phyloP scores from a whole-genome alignment of 495 filamentous ascomycete species.

The Daldinia loculata region DNA sequence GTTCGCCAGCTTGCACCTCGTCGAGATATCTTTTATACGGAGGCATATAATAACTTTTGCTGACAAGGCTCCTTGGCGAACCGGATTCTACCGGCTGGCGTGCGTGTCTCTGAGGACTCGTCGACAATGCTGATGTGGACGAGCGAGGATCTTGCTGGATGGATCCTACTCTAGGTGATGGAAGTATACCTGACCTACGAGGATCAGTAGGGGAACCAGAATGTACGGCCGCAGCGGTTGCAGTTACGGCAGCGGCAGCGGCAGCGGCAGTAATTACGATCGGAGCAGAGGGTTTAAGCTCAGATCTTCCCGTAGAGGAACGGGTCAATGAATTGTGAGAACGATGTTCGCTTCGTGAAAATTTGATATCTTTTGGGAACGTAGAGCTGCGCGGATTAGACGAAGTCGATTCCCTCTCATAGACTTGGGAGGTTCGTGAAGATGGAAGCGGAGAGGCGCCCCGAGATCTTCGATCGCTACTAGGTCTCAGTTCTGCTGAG shows the following conservation, averaged over 20 bases:
- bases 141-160: conserved; percentile 29
- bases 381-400: conserved; percentile 49
- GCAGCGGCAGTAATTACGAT: conserved; percentile 32
- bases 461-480: conserved; percentile 32
- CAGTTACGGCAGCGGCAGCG: conserved; percentile 12
- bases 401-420: conserved; percentile 32
- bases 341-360: conserved; percentile 44
- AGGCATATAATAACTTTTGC: conserved; percentile 34
- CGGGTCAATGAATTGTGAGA: conserved; percentile 44
- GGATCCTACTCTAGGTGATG: conserved; percentile 26
- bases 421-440: conserved; percentile 36
- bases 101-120: conserved; percentile 22
- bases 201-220: conserved; percentile 38
- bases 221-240: conserved; percentile 26
- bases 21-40: conserved; percentile 52
- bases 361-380: conserved; percentile 46
- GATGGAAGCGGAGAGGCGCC: conserved; percentile 39
- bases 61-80: conserved; percentile 31
- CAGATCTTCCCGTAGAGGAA: conserved; percentile 34
- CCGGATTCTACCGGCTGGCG: conserved; percentile 47
- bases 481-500: conserved; percentile 28
- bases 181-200: conserved; percentile 27
- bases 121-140: conserved; percentile 32
- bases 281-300: conserved; percentile 30
- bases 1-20: conserved; percentile 41